Percentiles rank a stretch among this genome's conserved stretches.
Conservation (phyloP, 163 green algal species). For the Scenedesmus sp. region DNA sequence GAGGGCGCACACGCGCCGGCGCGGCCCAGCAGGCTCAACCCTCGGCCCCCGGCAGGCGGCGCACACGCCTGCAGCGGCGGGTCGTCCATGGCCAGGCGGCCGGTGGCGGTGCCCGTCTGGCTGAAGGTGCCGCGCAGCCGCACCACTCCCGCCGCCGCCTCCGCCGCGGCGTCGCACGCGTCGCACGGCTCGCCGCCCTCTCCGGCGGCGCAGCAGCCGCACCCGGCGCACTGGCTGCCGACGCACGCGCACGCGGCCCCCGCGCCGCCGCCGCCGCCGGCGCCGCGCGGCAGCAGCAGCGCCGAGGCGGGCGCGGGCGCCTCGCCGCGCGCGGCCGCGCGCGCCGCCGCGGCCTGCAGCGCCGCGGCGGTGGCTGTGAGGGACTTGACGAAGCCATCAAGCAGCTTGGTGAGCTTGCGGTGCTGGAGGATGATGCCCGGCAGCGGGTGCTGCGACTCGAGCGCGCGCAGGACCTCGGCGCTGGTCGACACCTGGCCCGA, state of each 20-base stretch:
- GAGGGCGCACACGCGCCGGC: too few species aligned
- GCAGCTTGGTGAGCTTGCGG: slow-evolving; percentile 71
- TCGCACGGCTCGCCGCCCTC: too few species aligned
- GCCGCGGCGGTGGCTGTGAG: slow-evolving; percentile 29
- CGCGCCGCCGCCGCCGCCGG: too few species aligned
- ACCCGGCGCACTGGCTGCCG: too few species aligned
- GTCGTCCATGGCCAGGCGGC: slow-evolving; percentile 87
- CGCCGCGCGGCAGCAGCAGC: not conserved
- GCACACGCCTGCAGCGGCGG: slow-evolving; percentile 40
- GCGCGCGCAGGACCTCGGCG: slow-evolving; percentile 51
- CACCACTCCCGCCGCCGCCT: too few species aligned
- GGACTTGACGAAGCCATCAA: slow-evolving; percentile 53
- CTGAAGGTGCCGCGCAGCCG: slow-evolving; percentile 63
- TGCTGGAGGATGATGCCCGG: slow-evolving; percentile 69
- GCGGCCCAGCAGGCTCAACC: too few species aligned
- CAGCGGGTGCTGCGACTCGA: slow-evolving; percentile 54
- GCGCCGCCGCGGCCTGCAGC: too few species aligned
- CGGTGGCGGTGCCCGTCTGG: slow-evolving; percentile 77
- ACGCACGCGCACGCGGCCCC: too few species aligned
- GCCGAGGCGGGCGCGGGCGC: not conserved
- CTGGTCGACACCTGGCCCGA: slow-evolving; percentile 35
- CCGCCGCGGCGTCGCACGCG: too few species aligned
- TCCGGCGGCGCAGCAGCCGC: too few species aligned
- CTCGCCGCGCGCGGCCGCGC: not conserved
- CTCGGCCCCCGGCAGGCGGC: too few species aligned